Base-by-base conservation (phyloP, 805 yeast species). In the Monosporozyma aerobia region DNA sequence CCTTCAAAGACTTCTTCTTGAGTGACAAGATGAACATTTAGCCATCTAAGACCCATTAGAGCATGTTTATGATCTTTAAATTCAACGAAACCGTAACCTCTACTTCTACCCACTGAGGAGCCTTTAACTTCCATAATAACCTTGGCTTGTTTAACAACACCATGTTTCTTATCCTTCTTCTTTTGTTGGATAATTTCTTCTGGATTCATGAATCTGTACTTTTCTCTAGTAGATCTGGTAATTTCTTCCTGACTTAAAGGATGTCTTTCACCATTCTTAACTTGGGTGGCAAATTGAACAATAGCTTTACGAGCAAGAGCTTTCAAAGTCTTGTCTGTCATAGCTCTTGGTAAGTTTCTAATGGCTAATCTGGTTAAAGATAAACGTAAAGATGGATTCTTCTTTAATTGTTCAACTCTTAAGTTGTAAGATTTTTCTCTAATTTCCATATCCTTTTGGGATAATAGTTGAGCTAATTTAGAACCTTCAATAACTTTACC, bases 21-120 rank as follows among this genome's bases (percentile, higher is more conserved):
- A 0, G 87, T 72, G 6, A 94, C 96, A 63, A 80, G 84, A 65
- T 92, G 97, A 7, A 96, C 96, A 68, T 94, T 94, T 68, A 94
- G 77, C 96, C 97, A 94, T 75, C 99, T 82, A 53, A 94, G 78
- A 2, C 95, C 97, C 97, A 90, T 90, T 59, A 94, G 77, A 0
- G 99, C 98, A 57, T 84, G 68, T 69, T 85, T 86, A 69, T 94
- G 99, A 69, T 90, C 96, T 70, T 90, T 82, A 69, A 77, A 90
- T 71, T 94, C 98, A 46, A 94, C 70, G 76, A 94, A 92, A 57
- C 99, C 99, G 63, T 92, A 94, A 55, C 99, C 99, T 75, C 97
- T 84, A 64, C 94, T 83, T 69, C 99, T 79, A 53, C 99, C 99
- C 30, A 77, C 70, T 27, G 84, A 85, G 8, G 92, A 75, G 7